Percentiles rank a stretch among this genome's conserved stretches.
Conservation (phyloP, 2,329 filamentous ascomycete species). For the Madurella fahalii region DNA sequence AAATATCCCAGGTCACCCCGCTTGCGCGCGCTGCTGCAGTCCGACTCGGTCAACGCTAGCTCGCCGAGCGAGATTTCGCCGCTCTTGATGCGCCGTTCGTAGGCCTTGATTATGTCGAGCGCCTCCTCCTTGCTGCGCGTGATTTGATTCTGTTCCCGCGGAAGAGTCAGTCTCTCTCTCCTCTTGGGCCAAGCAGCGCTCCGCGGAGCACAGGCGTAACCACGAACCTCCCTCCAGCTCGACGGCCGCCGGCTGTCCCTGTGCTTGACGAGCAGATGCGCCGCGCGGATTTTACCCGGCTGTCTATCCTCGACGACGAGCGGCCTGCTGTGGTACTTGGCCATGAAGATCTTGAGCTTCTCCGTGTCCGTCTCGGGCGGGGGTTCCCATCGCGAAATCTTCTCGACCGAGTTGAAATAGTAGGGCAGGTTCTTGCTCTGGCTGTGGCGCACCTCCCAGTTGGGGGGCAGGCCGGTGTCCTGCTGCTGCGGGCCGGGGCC, state of each 20-base stretch:
- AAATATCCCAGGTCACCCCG: constrained; percentile 94
- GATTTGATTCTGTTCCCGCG: constrained; percentile 61
- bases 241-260: constrained; percentile 79
- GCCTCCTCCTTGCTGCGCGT: constrained; percentile 87
- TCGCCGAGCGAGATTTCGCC: constrained; percentile 70
- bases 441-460: constrained; percentile 96
- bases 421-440: constrained; percentile 99
- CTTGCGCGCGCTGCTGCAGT: constrained; percentile 94
- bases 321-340: constrained; percentile 70
- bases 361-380: constrained; percentile 84
- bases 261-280: constrained; percentile 93
- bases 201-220: too few relatives aligned
- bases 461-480: constrained; percentile 75
- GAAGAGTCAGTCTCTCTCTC: not conserved
- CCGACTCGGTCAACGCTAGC: constrained; percentile 81
- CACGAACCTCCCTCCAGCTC: constrained; percentile 76
- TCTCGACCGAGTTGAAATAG: constrained; percentile 88
- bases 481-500: constrained; percentile 1
- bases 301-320: constrained; percentile 36
- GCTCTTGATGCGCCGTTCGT: constrained; percentile 72
- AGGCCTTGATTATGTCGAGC: constrained; percentile 65
- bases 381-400: constrained; percentile 93
- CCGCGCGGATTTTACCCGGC: constrained; percentile 82
- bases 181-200: not conserved
- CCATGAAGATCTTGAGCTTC: constrained; percentile 93